Evolutionary conservation across 352 stramenopile genomes (phyloP).

Genomic region (Globisporangium megalacanthum): DNA sequence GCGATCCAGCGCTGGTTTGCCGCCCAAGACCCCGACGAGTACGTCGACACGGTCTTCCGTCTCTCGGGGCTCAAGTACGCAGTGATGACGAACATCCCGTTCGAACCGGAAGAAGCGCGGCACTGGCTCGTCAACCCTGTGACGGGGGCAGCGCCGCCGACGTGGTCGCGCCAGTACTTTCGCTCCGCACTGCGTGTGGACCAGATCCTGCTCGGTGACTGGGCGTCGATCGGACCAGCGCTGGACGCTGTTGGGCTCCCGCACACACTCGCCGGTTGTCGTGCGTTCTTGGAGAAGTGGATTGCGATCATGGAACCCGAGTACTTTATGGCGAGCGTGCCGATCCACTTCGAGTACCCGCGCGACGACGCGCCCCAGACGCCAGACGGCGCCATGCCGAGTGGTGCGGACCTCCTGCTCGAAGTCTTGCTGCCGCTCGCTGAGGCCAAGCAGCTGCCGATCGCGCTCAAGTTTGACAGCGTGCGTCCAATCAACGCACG

Average conservation of each 20-base stretch:
- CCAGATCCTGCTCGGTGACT: constrained; percentile 87
- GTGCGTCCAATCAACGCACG: constrained; percentile 86
- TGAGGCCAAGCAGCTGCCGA: constrained; percentile 80
- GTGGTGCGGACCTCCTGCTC: constrained; percentile 63
- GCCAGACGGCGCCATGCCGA: constrained; percentile 22
- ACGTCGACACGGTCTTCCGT: constrained; percentile 73
- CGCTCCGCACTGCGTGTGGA: constrained; percentile 89
- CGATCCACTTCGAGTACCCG: constrained; percentile 82
- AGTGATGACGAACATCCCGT: constrained; percentile 96
- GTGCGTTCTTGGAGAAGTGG: constrained; percentile 86
- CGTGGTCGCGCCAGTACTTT: constrained; percentile 71
- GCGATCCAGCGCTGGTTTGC: constrained; percentile 84
- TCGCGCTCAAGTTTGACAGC: constrained; percentile 93
- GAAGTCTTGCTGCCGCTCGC: constrained; percentile 89
- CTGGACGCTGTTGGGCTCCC: constrained; percentile 45
- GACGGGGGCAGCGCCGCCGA: constrained; percentile 31
- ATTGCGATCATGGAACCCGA: constrained; percentile 90
- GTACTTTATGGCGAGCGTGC: constrained; percentile 94
- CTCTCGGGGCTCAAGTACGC: constrained; percentile 82
- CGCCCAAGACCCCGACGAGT: constrained; percentile 57
- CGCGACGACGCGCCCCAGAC: constrained; percentile 21
- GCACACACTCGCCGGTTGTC: constrained; percentile 72
- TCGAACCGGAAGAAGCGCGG: constrained; percentile 45
- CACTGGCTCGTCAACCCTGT: constrained; percentile 45
- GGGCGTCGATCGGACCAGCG: constrained; percentile 59